A percentile compares a stretch with the other conserved stretches of the same genome.
These are phyloP conservation scores for Pilasporangium apinafurcum DNA, from an alignment of 352 stramenopile genomes.

Conservation along the genomic window DNA sequence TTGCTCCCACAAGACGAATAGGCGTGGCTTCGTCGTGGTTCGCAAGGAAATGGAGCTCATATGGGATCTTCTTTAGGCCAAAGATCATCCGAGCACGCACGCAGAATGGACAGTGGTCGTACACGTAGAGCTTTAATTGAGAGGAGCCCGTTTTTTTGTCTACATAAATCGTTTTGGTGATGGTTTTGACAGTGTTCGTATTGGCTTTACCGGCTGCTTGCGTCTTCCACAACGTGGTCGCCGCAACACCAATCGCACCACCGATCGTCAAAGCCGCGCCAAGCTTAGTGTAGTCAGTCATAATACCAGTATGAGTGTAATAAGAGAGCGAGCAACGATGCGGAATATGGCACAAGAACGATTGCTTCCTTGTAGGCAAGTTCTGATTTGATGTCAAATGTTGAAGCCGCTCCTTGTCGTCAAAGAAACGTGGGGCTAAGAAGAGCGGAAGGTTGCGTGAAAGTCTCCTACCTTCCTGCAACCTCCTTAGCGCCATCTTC, in stretches of 20 bases:
- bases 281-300: slow-evolving; percentile 41
- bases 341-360: no score
- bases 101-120: slow-evolving; percentile 40
- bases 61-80: slow-evolving; percentile 26
- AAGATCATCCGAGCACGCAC: slow-evolving; percentile 41
- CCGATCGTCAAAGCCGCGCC: slow-evolving; percentile 34
- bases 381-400: no score
- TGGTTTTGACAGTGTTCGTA: not conserved
- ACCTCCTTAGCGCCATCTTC: slow-evolving; percentile 5
- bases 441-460: slow-evolving; percentile 4
- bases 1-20: slow-evolving; percentile 19
- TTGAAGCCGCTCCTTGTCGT: slow-evolving; percentile 1
- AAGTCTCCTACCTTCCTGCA: not conserved
- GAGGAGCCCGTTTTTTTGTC: not conserved
- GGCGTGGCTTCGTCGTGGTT: slow-evolving; percentile 38
- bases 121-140: slow-evolving; percentile 39
- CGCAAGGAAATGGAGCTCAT: slow-evolving; percentile 31
- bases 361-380: not conserved
- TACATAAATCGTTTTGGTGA: not conserved
- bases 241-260: slow-evolving; percentile 31
- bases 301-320: slow-evolving; percentile 1
- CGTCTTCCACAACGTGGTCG: slow-evolving; percentile 17
- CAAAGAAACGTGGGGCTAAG: slow-evolving; percentile 1
- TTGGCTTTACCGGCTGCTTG: slow-evolving; percentile 9
- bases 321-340: not conserved